Evolutionary conservation across 495 filamentous ascomycete species (phyloP), one percentile per base, ranked within the genome.

Genomic region (Durotheca rogersii): DNA sequence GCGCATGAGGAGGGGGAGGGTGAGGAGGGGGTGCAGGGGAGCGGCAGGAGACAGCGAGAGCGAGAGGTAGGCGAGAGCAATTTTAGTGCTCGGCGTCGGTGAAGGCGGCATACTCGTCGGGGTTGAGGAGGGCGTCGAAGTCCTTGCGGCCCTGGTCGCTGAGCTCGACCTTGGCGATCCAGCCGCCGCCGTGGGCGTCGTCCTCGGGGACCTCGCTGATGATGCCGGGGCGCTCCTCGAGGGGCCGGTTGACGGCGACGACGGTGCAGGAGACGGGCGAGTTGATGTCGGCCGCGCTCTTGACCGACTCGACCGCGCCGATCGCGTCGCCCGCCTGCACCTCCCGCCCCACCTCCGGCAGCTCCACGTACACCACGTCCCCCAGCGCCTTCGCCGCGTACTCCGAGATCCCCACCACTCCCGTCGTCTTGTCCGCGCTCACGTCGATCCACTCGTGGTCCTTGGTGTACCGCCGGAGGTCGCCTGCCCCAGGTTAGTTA

Each of bases 401-500:
- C 50, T 81, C 73, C 48, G 89, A 90, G 67, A 98, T 94, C 42
- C 93, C 93, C 65, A 97, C 75, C 44, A 72, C 76, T 62, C 78
- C 85, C 7, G 75, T 79, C 61, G 83, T 89, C 55, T 82, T 81
- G 71, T 93, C 83, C 20, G 78, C 81, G 39, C 81, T 81, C 23
- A 95, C 73, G 70, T 95, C 88, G 61, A 98, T 82, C 94, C 94
- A 98, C 76, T 98, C 93, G 76, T 98, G 93, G 60, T 96, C 94
- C 68, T 88, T 83, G 59, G 94, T 97, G 79, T 94, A 98, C 65
- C 86, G 89, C 78, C 93, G 92, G 59, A 84, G 74, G 56, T 70
- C 68, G 56, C 69, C 78, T 81, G 45, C 10, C 5, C 12, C 41
- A 30, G 4, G n/a, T n/a, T n/a, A n/a, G n/a, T n/a, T n/a, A n/a